These are phyloP conservation scores for Yamadazyma dushanensis DNA, from an alignment of 1,139 yeast species.

Conservation along the genomic window DNA sequence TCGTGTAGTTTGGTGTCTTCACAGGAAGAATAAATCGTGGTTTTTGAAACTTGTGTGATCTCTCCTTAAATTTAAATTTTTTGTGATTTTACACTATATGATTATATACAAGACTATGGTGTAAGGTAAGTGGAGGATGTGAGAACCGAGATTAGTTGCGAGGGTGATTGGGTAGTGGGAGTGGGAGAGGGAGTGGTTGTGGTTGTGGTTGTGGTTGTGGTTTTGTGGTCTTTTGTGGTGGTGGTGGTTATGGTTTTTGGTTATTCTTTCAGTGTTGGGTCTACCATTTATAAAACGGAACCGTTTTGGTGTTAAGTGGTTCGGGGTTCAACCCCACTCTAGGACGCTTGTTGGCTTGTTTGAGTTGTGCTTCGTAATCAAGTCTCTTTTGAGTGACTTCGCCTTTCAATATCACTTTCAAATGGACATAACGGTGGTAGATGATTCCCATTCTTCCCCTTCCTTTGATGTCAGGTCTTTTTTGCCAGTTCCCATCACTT, in stretches of 20 bases:
- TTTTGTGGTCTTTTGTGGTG: not conserved
- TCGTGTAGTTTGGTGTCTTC: too few relatives aligned
- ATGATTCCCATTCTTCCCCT: slow-evolving; percentile 87
- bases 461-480: slow-evolving; percentile 81
- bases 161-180: too few relatives aligned
- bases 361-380: slow-evolving; percentile 55
- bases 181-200: not conserved
- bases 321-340: slow-evolving; percentile 44
- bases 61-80: slow-evolving; percentile 6
- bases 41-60: slow-evolving; percentile 5
- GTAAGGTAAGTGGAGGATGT: not conserved
- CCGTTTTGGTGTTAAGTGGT: slow-evolving; percentile 46
- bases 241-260: not conserved
- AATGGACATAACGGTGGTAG: slow-evolving; percentile 75
- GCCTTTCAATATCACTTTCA: slow-evolving; percentile 73
- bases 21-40: slow-evolving; percentile 1
- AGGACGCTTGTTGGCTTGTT: slow-evolving; percentile 45
- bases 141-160: not conserved
- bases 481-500: slow-evolving; percentile 74
- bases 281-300: slow-evolving; percentile 47
- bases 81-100: slow-evolving; percentile 6
- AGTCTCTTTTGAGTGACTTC: slow-evolving; percentile 60
- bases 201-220: not conserved
- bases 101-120: slow-evolving; percentile 6
- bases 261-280: too few relatives aligned